Base-by-base conservation (phyloP, 2,329 filamentous ascomycete genomes). In the Blastomyces emzantsi region DNA sequence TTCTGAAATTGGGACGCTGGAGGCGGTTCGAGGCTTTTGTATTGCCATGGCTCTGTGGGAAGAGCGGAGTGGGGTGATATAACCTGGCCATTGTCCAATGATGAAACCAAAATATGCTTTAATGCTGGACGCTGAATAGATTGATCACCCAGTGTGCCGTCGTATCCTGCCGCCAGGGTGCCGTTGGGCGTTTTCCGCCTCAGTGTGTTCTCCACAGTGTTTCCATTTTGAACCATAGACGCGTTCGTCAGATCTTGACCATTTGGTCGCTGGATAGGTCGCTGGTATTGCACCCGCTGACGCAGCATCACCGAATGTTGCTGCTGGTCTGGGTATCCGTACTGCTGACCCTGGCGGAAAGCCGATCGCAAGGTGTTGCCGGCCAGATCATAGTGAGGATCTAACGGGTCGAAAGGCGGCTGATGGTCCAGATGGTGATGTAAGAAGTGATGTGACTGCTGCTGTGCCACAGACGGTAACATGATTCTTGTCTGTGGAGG, bases 141-240 rank as follows among this genome's bases (percentile, higher is more conserved):
- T 69, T 88, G 85, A 71, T 91, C 88, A 28, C 87, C 82, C 1
- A 87, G 86, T 5, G 90, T 90, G 41, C 90, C 91, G 81, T 97
- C 92, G 72, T 96, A 97, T 13, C 91, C 92, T 62, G 90, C 91
- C 67, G 93, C 88, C 66, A 97, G 83, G 47, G 92, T 96, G n/a
- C 93, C 94, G 71, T 88, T 93, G 4, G 93, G 94, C 9, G 93
- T 97, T 76, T 97, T 97, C 68, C 93, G 86, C 68, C 93, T 86
- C 63, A 97, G 81, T 69, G 90, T 89, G 74, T 96, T 87, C 74
- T 96, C 91, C 13, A 68, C 70, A 22, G 69, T 58, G 60, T 64
- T 68, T 28, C 72, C 70, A 11, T 67, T 51, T 36, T 65, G 70
- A 36, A 69, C 65, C 54, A 62, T 19, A 58, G 66, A 66, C n/a